Evolutionary conservation across 768 basidiomycete genomes (phyloP).

Genomic region (Xerocomus potaroensis): DNA sequence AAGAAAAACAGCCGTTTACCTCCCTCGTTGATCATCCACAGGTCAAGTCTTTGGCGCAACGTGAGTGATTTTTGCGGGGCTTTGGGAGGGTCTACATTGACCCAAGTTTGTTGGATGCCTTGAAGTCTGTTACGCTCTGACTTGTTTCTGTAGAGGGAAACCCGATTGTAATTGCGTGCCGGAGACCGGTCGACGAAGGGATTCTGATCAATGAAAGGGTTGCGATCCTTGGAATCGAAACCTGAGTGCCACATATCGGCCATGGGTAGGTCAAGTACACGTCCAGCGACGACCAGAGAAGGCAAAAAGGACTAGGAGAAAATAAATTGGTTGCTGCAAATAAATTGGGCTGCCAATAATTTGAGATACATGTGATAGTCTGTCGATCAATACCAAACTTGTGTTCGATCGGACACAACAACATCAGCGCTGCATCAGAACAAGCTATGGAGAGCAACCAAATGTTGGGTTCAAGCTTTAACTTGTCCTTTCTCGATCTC

Average conservation of each 20-base stretch:
- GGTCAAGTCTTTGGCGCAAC: constrained; percentile 44
- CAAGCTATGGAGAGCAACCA: constrained; percentile 10
- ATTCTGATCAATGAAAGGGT: constrained; percentile 46
- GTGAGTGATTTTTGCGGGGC: constrained; percentile 37
- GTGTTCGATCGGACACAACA: no score
- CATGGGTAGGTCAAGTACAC: constrained; percentile 23
- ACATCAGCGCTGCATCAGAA: no score
- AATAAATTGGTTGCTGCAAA: neutral
- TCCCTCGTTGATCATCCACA: constrained; percentile 97
- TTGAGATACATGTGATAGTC: no score
- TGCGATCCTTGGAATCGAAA: constrained; percentile 65
- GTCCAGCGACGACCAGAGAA: constrained; percentile 14
- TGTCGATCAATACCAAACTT: no score
- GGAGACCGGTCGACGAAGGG: constrained; percentile 42
- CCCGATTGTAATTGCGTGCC: no score
- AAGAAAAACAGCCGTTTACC: constrained; percentile 73
- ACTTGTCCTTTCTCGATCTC: constrained; percentile 53
- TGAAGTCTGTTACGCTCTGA: constrained; percentile 80
- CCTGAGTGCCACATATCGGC: constrained; percentile 49
- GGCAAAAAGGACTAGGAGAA: constrained; percentile 26
- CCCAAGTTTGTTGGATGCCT: constrained; percentile 68
- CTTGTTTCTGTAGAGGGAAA: constrained; percentile 77
- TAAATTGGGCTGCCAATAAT: no score
- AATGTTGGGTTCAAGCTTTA: neutral
- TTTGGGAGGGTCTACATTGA: constrained; percentile 26